phyloP scores from a whole-genome alignment of 345 rosid genomes.

The Kernera saxatilis region DNA sequence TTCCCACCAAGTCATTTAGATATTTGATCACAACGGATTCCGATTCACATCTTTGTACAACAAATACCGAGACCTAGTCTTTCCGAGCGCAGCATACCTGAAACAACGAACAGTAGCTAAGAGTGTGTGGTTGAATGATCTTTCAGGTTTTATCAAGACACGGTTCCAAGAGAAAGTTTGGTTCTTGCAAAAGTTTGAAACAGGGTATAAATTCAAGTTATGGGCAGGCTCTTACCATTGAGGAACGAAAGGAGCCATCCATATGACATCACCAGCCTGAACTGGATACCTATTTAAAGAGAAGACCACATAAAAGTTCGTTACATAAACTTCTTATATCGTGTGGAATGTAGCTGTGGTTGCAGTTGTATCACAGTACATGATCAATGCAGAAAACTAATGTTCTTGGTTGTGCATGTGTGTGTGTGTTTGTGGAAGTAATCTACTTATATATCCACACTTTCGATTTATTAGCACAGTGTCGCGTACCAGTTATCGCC shows the following conservation, averaged over 20 bases:
- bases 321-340: not conserved
- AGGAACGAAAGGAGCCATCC: conserved; percentile 99
- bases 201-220: not conserved
- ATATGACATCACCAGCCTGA: conserved; percentile 89
- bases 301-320: not conserved
- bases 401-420: not conserved
- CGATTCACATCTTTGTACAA: conserved; percentile 87
- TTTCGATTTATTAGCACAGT: not conserved
- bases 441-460: not conserved
- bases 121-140: not conserved
- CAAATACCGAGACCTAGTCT: conserved; percentile 55
- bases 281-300: conserved; percentile 66
- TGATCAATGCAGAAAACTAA: not conserved
- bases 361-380: not conserved
- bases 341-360: not conserved
- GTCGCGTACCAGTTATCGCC: conserved; percentile 72
- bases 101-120: conserved; percentile 6
- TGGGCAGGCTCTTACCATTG: conserved; percentile 54
- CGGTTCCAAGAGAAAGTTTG: not conserved
- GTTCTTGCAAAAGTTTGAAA: not conserved
- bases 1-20: conserved; percentile 4
- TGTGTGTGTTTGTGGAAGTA: not conserved
- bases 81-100: conserved; percentile 91
- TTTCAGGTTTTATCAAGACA: not conserved
- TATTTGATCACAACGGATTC: conserved; percentile 39